Percentiles rank a stretch among this genome's conserved stretches.
These are phyloP conservation scores for Solanum commersonii DNA, from an alignment of 257 asterid species.

Conservation along the genomic window DNA sequence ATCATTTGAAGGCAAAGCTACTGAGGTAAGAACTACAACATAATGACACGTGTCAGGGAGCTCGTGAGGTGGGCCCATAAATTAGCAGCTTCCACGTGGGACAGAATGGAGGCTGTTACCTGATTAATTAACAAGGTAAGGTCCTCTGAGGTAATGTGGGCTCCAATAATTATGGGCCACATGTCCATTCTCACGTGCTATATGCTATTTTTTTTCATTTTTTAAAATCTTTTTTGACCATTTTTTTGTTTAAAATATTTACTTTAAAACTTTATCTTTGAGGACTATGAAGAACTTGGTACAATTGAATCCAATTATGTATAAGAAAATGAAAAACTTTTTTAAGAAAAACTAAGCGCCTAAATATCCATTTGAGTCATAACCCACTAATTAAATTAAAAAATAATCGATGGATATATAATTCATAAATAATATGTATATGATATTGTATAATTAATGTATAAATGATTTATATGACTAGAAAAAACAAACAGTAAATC, in stretches of 20 bases:
- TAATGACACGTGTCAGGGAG: conserved; percentile 34
- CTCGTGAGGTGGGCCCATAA: conserved; percentile 32
- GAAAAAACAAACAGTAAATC: background rate
- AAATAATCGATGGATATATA: too few species aligned
- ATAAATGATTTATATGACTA: too few species aligned
- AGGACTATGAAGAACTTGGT: background rate
- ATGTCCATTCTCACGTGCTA: conserved; percentile 36
- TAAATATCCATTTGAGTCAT: background rate
- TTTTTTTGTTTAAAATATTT: background rate
- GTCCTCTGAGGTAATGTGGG: background rate
- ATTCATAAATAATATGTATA: too few species aligned
- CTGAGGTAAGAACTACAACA: background rate
- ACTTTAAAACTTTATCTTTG: background rate
- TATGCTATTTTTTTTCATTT: background rate
- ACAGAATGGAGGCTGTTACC: conserved; percentile 28
- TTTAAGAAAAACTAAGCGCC: background rate
- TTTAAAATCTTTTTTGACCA: background rate
- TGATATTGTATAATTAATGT: too few species aligned
- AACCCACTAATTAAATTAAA: background rate
- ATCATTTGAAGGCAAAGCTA: background rate
- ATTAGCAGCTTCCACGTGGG: conserved; percentile 35
- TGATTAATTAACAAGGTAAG: conserved; percentile 19
- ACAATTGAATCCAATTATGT: background rate
- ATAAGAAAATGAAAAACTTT: background rate
- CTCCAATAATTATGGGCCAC: conserved; percentile 16